Conservation (phyloP, 768 basidiomycete species). For the Tephrocybe sp. region DNA sequence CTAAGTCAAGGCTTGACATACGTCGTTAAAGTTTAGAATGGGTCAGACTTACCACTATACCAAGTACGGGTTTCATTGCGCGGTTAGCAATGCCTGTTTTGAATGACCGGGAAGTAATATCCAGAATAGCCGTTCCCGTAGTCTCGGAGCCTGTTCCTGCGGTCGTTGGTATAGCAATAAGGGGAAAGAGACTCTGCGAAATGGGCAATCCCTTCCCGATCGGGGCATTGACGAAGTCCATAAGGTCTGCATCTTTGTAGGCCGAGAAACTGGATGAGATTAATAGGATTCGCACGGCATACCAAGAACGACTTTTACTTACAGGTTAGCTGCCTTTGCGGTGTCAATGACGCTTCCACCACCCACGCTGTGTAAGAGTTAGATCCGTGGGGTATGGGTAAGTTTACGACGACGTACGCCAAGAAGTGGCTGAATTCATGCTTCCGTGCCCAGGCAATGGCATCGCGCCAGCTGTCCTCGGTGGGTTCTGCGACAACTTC, state of each 20-base stretch:
- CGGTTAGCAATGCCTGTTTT: constrained; percentile 96
- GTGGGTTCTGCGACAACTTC: constrained; percentile 88
- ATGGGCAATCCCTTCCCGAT: constrained; percentile 92
- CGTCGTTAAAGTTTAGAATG: not conserved
- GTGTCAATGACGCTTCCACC: constrained; percentile 97
- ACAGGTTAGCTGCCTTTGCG: constrained; percentile 93
- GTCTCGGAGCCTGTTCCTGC: constrained; percentile 94
- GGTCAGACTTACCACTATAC: constrained; percentile 55
- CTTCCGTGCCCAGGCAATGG: constrained; percentile 83
- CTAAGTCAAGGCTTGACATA: constrained; percentile 22
- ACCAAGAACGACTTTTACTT: constrained; percentile 15
- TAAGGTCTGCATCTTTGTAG: constrained; percentile 89
- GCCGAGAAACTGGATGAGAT: constrained; percentile 66
- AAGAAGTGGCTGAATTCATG: constrained; percentile 93
- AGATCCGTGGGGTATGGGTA: not conserved
- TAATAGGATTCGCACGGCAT: not conserved
- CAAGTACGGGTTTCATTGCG: constrained; percentile 87
- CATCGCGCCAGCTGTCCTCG: constrained; percentile 84
- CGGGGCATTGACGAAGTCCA: constrained; percentile 97
- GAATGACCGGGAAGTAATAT: constrained; percentile 89
- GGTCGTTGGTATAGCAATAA: constrained; percentile 79
- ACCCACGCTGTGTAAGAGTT: constrained; percentile 58
- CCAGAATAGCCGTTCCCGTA: constrained; percentile 92
- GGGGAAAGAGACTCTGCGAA: constrained; percentile 66
- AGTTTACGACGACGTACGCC: constrained; percentile 66